These are phyloP conservation scores for Yarrowia porcina DNA, from an alignment of 805 yeast genomes.

Conservation along the genomic window DNA sequence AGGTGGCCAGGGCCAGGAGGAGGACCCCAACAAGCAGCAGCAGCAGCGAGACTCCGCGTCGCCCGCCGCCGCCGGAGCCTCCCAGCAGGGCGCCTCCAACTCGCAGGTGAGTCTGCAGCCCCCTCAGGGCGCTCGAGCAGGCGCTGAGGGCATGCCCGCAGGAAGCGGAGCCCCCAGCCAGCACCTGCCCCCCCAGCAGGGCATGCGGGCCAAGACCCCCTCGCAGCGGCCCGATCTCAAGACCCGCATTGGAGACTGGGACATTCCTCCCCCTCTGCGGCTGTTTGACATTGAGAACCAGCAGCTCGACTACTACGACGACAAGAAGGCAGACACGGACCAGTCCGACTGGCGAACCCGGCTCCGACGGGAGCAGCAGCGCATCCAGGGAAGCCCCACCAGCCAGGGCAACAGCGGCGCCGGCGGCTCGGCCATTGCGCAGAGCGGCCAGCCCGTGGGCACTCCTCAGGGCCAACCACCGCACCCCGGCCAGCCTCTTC, in stretches of 20 bases:
- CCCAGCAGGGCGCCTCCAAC: slow-evolving; percentile 26
- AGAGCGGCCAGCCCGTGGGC: neutral
- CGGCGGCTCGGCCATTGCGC: neutral
- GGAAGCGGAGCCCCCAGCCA: neutral
- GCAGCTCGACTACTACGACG: slow-evolving; percentile 25
- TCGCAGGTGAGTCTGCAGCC: slow-evolving; percentile 27
- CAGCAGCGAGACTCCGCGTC: slow-evolving; percentile 23
- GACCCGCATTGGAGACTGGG: slow-evolving; percentile 25
- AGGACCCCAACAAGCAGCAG: slow-evolving; percentile 22
- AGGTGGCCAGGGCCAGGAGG: slow-evolving; percentile 19
- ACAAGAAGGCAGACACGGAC: slow-evolving; percentile 21
- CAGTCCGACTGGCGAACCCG: slow-evolving; percentile 25
- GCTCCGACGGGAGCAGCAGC: slow-evolving; percentile 25
- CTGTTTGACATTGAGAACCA: slow-evolving; percentile 25
- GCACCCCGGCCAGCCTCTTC: neutral
- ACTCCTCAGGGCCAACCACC: neutral
- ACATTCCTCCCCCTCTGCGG: slow-evolving; percentile 25
- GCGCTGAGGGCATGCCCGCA: neutral
- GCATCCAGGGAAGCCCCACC: slow-evolving; percentile 9
- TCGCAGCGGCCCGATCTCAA: slow-evolving; percentile 21
- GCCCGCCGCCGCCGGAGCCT: slow-evolving; percentile 14
- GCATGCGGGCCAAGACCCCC: slow-evolving; percentile 13
- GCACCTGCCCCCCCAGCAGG: neutral
- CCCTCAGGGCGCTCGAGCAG: slow-evolving; percentile 7
- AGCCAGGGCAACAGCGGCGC: slow-evolving; percentile 25